Base-by-base conservation (phyloP, 2,329 filamentous ascomycete species). In the Fusarium coffeatum region DNA sequence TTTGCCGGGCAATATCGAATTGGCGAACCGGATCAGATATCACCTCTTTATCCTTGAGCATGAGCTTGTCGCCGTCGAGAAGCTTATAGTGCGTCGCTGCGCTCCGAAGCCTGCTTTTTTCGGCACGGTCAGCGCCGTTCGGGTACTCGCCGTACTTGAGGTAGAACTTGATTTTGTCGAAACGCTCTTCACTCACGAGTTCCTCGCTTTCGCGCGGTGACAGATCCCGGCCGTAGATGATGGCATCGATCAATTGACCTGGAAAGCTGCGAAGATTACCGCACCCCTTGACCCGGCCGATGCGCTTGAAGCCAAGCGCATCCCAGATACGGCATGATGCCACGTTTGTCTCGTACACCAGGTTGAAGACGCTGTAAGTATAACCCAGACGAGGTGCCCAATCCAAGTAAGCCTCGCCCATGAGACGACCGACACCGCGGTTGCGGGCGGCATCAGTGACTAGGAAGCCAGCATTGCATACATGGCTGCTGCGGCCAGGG, bases 161-260 rank as follows among this genome's bases (percentile, higher is more conserved):
- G 82, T 98, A 98, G 85, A 93, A 98, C 77, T 94, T 92, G 79
- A 98, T 98, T 86, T 98, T 98, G 85, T 98, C 95, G 85, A 98
- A 98, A 74, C 96, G 93, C 83, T 98, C 94, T 84, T 98, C 94
- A 80, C 92, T 94, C 75, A 95, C 91, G 78, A 93, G 90, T 79
- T 96, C 93, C 78, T 96, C 93, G 74, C 87, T 88, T 75, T 93
- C 91, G 63, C 78, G 79, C 47, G 78, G 78, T 18, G 81, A 83
- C 65, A 89, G 82, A 74, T 90, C 89, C 56, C 88, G 86, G 34
- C 94, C 94, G 81, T 92, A 93, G 67, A 93, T 92, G 78, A 93
- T 92, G 76, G 90, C 91, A 80, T 93, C 91, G 65, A 93, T 87
- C 65, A 90, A 85, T 69, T 90, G 87, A 67, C 87, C 89, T 11